Percentiles rank a stretch among this genome's conserved stretches.
Evolutionary conservation across 495 filamentous ascomycete genomes (phyloP).

Genomic region (Aspergillus taichungensis): DNA sequence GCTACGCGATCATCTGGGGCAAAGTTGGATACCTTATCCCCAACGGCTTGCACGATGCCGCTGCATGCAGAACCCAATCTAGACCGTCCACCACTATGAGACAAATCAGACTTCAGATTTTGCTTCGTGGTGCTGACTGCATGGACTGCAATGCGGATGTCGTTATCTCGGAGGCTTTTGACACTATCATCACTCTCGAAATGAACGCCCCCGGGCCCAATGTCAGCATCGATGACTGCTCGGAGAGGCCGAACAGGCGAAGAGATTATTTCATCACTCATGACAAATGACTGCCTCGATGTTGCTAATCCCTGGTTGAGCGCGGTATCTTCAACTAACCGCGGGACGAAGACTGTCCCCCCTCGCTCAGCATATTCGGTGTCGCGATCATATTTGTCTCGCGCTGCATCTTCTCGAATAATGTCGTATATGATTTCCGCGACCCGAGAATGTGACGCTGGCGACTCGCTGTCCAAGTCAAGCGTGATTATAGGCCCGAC

Average conservation of each 20-base stretch:
- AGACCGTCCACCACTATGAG: constrained; percentile 13
- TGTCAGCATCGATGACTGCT: background rate
- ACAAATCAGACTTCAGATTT: constrained; percentile 20
- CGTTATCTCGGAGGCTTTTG: constrained; percentile 5
- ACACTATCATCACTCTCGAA: constrained; percentile 2
- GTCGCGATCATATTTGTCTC: constrained; percentile 1
- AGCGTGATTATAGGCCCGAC: constrained; percentile 19
- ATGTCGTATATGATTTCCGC: constrained; percentile 9
- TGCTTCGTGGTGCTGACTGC: constrained; percentile 31
- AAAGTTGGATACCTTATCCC: constrained; percentile 16
- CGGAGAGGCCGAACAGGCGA: constrained; percentile 6
- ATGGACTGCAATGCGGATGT: constrained; percentile 22
- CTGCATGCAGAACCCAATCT: constrained; percentile 33
- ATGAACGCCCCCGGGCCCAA: background rate
- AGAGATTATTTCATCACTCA: constrained; percentile 7
- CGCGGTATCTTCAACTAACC: constrained; percentile 9
- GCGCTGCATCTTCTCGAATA: constrained; percentile 5
- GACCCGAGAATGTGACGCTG: background rate
- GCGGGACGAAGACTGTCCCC: constrained; percentile 15
- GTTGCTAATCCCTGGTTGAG: constrained; percentile 5
- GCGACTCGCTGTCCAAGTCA: constrained; percentile 13
- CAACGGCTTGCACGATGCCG: constrained; percentile 31
- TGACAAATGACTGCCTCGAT: background rate
- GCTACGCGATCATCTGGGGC: constrained; percentile 40
- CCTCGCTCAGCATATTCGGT: constrained; percentile 18